Conservation (phyloP, 495 filamentous ascomycete genomes). For the Penicillium paxilli region DNA sequence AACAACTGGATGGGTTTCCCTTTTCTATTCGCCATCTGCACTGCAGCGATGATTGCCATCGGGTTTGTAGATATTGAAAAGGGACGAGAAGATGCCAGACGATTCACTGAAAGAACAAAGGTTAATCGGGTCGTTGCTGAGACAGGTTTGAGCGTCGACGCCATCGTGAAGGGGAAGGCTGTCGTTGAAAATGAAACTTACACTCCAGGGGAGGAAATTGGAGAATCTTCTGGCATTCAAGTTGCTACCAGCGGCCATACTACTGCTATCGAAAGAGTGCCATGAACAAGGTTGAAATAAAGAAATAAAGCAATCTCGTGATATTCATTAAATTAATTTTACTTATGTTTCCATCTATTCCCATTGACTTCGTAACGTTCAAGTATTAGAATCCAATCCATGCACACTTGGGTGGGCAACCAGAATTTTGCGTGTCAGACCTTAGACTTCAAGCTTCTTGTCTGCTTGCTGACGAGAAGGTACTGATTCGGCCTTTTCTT, state of each 20-base stretch:
- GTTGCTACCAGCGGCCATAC: too few relatives aligned
- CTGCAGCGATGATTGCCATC: constrained; percentile 41
- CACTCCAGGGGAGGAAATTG: not conserved
- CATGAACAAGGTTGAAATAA: too few relatives aligned
- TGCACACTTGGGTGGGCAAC: too few relatives aligned
- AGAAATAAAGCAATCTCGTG: not conserved
- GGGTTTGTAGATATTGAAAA: constrained; percentile 48
- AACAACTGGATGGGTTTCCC: constrained; percentile 56
- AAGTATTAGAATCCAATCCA: not conserved
- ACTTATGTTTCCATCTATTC: not conserved
- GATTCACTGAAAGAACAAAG: constrained; percentile 40
- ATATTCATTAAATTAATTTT: not conserved
- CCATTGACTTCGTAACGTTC: too few relatives aligned
- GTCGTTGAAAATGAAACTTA: not conserved
- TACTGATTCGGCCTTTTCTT: constrained; percentile 9
- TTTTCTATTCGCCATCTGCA: constrained; percentile 48
- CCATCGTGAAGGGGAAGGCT: constrained; percentile 16
- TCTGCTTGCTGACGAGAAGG: not conserved
- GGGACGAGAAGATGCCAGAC: constrained; percentile 43
- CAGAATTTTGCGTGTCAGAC: too few relatives aligned
- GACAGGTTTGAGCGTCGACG: constrained; percentile 13
- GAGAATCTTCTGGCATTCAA: not conserved
- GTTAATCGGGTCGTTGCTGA: constrained; percentile 28
- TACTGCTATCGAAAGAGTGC: too few relatives aligned
- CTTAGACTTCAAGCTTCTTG: not conserved